phyloP scores from a whole-genome alignment of 441 rosid genomes.

The Lepidium campestre region DNA sequence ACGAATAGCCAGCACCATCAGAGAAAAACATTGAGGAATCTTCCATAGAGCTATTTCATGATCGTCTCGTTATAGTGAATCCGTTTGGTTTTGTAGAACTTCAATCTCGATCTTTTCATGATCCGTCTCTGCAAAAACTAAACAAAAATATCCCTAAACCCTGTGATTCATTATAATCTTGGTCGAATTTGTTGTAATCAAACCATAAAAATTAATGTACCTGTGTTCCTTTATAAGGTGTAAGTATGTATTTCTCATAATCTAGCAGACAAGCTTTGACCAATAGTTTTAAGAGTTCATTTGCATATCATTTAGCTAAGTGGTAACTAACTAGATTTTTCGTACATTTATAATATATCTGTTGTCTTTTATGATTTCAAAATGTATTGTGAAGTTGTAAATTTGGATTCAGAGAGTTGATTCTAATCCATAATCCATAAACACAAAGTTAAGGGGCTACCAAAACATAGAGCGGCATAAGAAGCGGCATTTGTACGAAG shows the following conservation, averaged over 20 bases:
- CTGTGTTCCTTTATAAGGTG: too few relatives aligned
- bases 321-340: too few relatives aligned
- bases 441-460: not conserved
- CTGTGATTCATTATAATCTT: not conserved
- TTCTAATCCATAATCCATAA: too few relatives aligned
- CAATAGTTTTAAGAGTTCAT: too few relatives aligned
- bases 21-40: not conserved
- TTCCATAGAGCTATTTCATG: not conserved
- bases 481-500: not conserved
- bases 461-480: not conserved
- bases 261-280: too few relatives aligned
- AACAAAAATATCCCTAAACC: not conserved
- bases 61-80: not conserved
- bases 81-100: not conserved
- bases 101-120: not conserved
- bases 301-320: too few relatives aligned
- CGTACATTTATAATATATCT: too few relatives aligned
- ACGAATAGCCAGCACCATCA: not conserved
- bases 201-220: not conserved
- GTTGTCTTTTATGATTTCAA: too few relatives aligned
- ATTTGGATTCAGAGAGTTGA: too few relatives aligned
- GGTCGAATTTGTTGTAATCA: not conserved
- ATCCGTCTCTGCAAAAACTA: constrained; percentile 11
- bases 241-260: too few relatives aligned
- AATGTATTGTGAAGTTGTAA: too few relatives aligned